Conservation (phyloP, 305 asterid species). For the Coffea humblotiana region DNA sequence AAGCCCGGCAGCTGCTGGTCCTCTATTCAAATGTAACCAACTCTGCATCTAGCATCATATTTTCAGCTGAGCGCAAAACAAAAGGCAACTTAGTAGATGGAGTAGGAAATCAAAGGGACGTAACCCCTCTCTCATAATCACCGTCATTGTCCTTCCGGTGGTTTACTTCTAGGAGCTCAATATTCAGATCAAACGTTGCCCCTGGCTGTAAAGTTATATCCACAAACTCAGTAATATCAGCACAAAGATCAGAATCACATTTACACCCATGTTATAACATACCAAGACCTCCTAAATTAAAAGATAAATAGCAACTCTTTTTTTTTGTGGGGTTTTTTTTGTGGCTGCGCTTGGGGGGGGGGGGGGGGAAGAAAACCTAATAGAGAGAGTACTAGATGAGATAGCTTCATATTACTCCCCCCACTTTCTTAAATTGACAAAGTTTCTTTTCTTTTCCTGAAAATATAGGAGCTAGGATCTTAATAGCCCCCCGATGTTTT, state of each 20-base stretch:
- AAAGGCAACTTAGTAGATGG: not conserved
- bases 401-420: no score
- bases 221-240: not conserved
- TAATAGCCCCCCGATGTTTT: no score
- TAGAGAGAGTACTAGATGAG: no score
- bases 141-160: constrained; percentile 49
- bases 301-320: no score
- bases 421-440: no score
- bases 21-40: not conserved
- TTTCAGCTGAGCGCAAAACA: not conserved
- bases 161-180: constrained; percentile 75
- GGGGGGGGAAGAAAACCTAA: no score
- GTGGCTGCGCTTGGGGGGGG: no score
- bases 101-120: not conserved
- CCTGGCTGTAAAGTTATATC: constrained; percentile 59
- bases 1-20: not conserved
- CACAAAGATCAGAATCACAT: not conserved
- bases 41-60: constrained; percentile 1
- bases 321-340: no score
- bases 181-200: constrained; percentile 73
- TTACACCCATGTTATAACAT: not conserved
- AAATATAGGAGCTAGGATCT: no score
- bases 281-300: not conserved
- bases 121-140: not conserved
- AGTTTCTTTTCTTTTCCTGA: no score